A percentile compares a stretch with the other conserved stretches of the same genome.
Evolutionary conservation across 2,329 filamentous ascomycete species (phyloP).

Genomic region (Cordyceps farinosa): DNA sequence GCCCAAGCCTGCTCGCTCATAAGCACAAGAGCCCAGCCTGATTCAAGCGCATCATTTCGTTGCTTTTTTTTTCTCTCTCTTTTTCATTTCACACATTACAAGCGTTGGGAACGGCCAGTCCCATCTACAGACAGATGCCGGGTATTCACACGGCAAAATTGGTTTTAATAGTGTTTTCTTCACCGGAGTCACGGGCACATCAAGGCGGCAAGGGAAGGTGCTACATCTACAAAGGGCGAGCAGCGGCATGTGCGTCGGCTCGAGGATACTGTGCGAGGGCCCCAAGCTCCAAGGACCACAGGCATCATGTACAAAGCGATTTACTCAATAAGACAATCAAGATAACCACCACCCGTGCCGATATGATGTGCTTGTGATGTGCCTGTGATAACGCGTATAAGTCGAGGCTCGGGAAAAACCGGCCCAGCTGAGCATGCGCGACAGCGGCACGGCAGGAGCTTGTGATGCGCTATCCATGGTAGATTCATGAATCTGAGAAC

Average conservation of each 20-base stretch:
- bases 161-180: neutral
- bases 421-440: neutral
- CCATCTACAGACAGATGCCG: conserved; percentile 3
- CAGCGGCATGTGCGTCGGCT: conserved; percentile 1
- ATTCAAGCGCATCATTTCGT: neutral
- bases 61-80: neutral
- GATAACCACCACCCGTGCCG: neutral
- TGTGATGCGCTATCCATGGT: neutral
- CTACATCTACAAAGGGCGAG: neutral
- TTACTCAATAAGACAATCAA: conserved; percentile 1
- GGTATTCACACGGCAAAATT: neutral
- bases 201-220: neutral
- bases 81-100: neutral
- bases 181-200: conserved; percentile 8
- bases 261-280: conserved; percentile 3
- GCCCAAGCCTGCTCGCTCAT: conserved; percentile 38
- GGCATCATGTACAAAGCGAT: conserved; percentile 7
- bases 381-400: neutral
- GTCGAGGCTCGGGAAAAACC: conserved; percentile 2
- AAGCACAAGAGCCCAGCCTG: conserved; percentile 14
- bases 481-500: neutral
- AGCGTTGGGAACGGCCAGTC: neutral
- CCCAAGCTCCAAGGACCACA: neutral
- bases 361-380: neutral
- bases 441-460: neutral